phyloP scores from a whole-genome alignment of 371 early-diverging fungal genomes.

The Nematocida ironsii region DNA sequence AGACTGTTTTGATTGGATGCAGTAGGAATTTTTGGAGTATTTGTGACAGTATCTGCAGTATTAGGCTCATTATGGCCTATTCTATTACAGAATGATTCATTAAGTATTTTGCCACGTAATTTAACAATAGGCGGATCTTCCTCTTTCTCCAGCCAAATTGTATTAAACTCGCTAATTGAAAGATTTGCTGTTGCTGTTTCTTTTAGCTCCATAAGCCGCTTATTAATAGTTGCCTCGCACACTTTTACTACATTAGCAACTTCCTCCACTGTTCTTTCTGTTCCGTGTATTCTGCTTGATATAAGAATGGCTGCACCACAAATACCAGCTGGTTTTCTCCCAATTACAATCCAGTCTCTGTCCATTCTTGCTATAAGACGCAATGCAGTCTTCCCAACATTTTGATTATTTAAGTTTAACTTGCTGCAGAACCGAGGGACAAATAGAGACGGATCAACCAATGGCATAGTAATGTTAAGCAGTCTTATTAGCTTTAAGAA shows the following conservation, averaged over 20 bases:
- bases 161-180: constrained; percentile 81
- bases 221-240: constrained; percentile 80
- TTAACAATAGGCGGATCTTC: constrained; percentile 81
- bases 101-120: constrained; percentile 24
- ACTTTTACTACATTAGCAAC: constrained; percentile 86
- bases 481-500: constrained; percentile 79
- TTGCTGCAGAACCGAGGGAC: constrained; percentile 84
- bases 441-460: constrained; percentile 90
- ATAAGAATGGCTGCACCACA: constrained; percentile 90
- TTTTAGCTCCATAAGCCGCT: constrained; percentile 81
- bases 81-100: constrained; percentile 34
- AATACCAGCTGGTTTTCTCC: constrained; percentile 92
- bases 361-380: constrained; percentile 88
- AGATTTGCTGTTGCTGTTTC: constrained; percentile 80
- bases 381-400: constrained; percentile 75
- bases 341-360: constrained; percentile 91
- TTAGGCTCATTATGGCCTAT: not conserved
- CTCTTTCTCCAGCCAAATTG: constrained; percentile 79
- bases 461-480: constrained; percentile 77
- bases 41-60: not conserved
- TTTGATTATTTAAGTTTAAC: constrained; percentile 83
- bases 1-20: not conserved
- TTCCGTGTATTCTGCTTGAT: constrained; percentile 87
- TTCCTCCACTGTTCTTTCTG: constrained; percentile 78
- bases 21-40: not conserved